Evolutionary conservation across 495 filamentous ascomycete genomes (phyloP), one percentile per base, ranked within the genome.

Genomic region (Penicillium turbatum): DNA sequence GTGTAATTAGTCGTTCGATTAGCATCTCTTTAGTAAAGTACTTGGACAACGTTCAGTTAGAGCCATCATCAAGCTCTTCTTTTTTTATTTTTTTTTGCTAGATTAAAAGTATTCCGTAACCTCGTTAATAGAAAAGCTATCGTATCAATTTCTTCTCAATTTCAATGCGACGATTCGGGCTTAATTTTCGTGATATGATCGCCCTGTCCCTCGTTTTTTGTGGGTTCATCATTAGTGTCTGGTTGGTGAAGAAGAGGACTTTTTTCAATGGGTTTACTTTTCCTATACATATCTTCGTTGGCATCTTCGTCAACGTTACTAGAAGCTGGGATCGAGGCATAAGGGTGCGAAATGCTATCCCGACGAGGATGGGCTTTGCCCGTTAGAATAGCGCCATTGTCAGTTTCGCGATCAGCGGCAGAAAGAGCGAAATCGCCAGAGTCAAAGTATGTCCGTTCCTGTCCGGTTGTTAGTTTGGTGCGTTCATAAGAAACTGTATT

Each of bases 371-470:
- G 65, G 4, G 50, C 40, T 54, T 15, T 60, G 39, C 67, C 67
- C 5, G 65, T 61, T 39, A 66, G 46, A 32, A 68, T 53, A 39
- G 53, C 48, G 26, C 61, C 65, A 31, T 56, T 48, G 38, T 70
- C 59, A 26, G 61, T 68, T 27, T 50, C 57, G 7, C 42, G 36
- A 32, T 65, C 9, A 45, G 63, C 55, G 10, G 65, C 49, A n/a
- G 60, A 68, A 60, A 68, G 54, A 51, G 67, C 67, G 10, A 61
- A 63, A 44, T 70, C 65, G 35, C 67, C 65, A 7, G 65, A 70
- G 61, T 70, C 67, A 50, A 70, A 68, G 49, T 68, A 70, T 0
- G 30, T 61, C 32, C 67, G 63, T 54, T 66, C 44, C 65, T 68
- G 45, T n/a, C 13, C 3, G 17, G 10, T 57, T 48, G 12, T 55